Evolutionary conservation across 2,329 filamentous ascomycete species (phyloP).

Genomic region (Colletotrichum incanum): DNA sequence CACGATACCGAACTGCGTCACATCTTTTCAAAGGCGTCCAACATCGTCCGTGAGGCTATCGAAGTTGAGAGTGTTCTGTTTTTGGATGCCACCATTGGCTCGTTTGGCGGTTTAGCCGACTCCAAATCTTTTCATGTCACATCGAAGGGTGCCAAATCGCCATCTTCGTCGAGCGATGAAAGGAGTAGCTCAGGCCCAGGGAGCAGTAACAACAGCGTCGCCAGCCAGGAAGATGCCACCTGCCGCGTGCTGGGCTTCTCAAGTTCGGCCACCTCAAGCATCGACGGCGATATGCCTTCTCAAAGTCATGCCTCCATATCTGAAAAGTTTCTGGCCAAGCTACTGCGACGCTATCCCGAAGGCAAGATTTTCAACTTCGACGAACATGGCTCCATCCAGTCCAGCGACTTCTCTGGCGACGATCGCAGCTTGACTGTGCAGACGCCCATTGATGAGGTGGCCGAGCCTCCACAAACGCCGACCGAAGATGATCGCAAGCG

Average conservation of each 20-base stretch:
- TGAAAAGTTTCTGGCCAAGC: slow-evolving; percentile 56
- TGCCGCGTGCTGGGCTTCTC: slow-evolving; percentile 59
- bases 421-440: neutral
- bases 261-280: slow-evolving; percentile 51
- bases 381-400: slow-evolving; percentile 54
- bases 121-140: slow-evolving; percentile 30
- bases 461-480: neutral
- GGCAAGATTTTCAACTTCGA: slow-evolving; percentile 64
- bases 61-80: slow-evolving; percentile 48
- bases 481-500: neutral
- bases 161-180: slow-evolving; percentile 45
- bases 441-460: neutral
- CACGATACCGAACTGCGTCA: slow-evolving; percentile 40
- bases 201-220: neutral
- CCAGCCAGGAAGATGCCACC: neutral
- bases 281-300: slow-evolving; percentile 48
- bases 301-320: slow-evolving; percentile 49
- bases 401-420: slow-evolving; percentile 50
- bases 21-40: slow-evolving; percentile 61
- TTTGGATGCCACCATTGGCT: slow-evolving; percentile 45
- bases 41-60: slow-evolving; percentile 59
- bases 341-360: slow-evolving; percentile 61
- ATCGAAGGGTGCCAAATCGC: slow-evolving; percentile 21
- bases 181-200: slow-evolving; percentile 14
- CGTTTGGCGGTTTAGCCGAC: slow-evolving; percentile 47